These are phyloP conservation scores for Tylopilus sp. DNA, from an alignment of 768 basidiomycete species.

Conservation along the genomic window DNA sequence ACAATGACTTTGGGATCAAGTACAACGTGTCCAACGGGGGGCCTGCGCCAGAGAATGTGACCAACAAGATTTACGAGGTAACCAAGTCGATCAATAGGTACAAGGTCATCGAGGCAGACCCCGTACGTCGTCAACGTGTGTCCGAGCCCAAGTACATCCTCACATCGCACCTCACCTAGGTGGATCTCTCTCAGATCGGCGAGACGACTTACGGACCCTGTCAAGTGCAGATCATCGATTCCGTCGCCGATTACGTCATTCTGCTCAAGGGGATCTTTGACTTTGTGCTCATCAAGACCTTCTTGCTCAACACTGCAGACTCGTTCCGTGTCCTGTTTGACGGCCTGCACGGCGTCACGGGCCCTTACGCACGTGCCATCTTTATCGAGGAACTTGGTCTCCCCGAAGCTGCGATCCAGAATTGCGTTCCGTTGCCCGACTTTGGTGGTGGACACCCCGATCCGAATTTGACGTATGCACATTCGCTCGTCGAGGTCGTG, in stretches of 20 bases:
- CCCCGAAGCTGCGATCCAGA: slow-evolving; percentile 77
- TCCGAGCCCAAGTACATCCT: too few species aligned
- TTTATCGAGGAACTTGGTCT: slow-evolving; percentile 82
- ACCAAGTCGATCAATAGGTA: slow-evolving; percentile 85
- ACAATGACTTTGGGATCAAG: slow-evolving; percentile 98
- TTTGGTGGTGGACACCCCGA: slow-evolving; percentile 99
- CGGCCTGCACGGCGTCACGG: slow-evolving; percentile 94
- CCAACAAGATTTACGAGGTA: slow-evolving; percentile 91
- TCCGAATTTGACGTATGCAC: slow-evolving; percentile 97
- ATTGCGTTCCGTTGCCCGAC: slow-evolving; percentile 87
- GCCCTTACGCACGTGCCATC: slow-evolving; percentile 90
- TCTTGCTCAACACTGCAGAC: slow-evolving; percentile 65
- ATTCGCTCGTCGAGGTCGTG: slow-evolving; percentile 87
- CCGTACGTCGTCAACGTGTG: slow-evolving; percentile 63
- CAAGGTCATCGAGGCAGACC: slow-evolving; percentile 74
- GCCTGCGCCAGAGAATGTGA: slow-evolving; percentile 93
- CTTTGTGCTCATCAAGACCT: slow-evolving; percentile 86
- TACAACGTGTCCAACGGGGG: slow-evolving; percentile 98
- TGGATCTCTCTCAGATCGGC: slow-evolving; percentile 83
- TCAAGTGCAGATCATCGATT: slow-evolving; percentile 88
- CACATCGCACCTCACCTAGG: slow-evolving; percentile 36
- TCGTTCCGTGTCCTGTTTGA: slow-evolving; percentile 91
- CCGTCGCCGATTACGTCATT: slow-evolving; percentile 82
- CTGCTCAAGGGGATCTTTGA: slow-evolving; percentile 91
- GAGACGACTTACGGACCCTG: slow-evolving; percentile 78